Base-by-base conservation (phyloP, 495 filamentous ascomycete genomes). In the Daldinia bambusicola region DNA sequence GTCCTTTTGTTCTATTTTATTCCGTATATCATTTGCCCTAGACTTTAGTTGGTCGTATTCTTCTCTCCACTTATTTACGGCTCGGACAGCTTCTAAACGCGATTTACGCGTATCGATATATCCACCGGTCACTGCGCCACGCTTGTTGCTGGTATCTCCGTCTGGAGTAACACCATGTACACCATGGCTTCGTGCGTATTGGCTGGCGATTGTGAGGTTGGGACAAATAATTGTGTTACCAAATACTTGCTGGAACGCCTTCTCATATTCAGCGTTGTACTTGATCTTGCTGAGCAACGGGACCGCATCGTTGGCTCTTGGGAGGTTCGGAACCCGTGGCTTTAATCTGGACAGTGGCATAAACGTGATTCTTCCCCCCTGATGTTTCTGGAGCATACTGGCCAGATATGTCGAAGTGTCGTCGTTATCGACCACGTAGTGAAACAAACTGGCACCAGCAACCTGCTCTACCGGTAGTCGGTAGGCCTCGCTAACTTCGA, bases 181-280 rank as follows among this genome's bases (percentile, higher is more conserved):
- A 32, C 91, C 91, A 67, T 98, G 94, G 63, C 89, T 94, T 69
- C 95, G 87, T 10, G 95, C 92, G 75, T 97, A 98, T 74, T 97
- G 92, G 8, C 91, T 87, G 6, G 93, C 93, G 59, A 97, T 86
- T 48, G 91, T 85, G 14, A 99, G 82, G 74, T 92, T 95, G 2
- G 94, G 94, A 70, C 96, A 98, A 67, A 99, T 89, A 60, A 98
- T 92, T 2, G 94, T 97, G 74, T 94, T 95, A 20, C 94, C 95
- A 81, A 99, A 98, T 5, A 98, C 92, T 71, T 97, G 93, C 72
- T 91, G 88, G 78, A 98, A 94, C 0, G 95, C 95, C 67, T 87
- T 89, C 55, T 95, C 93, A 70, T 92, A 97, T 48, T 82, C 82
- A 2, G 84, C 80, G 62, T 97, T 90, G 71, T 88, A 98, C 66